phyloP scores from a whole-genome alignment of 2,329 filamentous ascomycete species.

The Colletotrichum echinochloae region DNA sequence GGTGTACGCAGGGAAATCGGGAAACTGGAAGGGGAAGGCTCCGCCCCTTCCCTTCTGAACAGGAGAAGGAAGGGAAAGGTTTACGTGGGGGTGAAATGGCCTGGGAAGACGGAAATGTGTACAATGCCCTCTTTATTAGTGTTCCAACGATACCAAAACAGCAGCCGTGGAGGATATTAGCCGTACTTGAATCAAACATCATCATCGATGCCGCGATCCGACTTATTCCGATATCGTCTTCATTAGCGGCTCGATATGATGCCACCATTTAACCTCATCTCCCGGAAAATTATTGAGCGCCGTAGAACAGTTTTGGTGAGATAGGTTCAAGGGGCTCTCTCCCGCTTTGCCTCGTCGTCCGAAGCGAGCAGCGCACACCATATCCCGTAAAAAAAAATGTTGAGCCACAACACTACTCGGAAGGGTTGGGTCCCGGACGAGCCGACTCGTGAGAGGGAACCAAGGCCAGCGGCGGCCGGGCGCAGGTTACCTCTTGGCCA shows the following conservation, averaged over 20 bases:
- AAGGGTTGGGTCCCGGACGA: background rate
- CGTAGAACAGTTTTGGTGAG: background rate
- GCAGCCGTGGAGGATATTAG: background rate
- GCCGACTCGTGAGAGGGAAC: background rate
- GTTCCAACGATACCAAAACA: conserved; percentile 14
- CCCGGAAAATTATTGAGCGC: background rate
- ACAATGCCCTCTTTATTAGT: background rate
- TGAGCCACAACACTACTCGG: background rate
- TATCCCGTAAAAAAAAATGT: background rate
- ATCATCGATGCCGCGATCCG: background rate
- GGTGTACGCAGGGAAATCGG: background rate
- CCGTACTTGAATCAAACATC: background rate
- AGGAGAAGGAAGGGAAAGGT: background rate
- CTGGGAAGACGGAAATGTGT: background rate
- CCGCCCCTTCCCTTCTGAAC: background rate
- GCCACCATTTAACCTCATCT: background rate
- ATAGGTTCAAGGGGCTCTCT: background rate
- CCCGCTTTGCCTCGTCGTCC: background rate
- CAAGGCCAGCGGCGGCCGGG: background rate
- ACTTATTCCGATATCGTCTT: background rate
- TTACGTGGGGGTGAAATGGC: background rate
- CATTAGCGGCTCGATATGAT: background rate
- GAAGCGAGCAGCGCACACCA: background rate
- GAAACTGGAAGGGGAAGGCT: background rate
- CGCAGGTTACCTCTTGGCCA: background rate